Conservation (phyloP, 1,284 basidiomycete genomes). For the Ceratobasidium sp. region DNA sequence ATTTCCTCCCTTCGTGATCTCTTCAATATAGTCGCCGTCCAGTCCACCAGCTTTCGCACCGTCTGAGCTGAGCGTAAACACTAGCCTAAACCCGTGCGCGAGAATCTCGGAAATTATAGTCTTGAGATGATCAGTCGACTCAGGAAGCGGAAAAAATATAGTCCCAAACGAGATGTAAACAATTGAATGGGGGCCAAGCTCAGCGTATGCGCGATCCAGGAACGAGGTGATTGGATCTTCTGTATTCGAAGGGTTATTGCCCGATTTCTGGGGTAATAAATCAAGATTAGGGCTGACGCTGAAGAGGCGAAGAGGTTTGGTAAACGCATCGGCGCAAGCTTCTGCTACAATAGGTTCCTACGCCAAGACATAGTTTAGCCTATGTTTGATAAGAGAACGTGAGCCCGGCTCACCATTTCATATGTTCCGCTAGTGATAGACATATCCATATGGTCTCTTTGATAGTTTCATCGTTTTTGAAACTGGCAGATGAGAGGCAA, state of each 20-base stretch:
- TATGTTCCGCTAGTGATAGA: background rate
- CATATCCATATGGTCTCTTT: conserved; percentile 1
- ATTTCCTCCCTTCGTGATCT: background rate
- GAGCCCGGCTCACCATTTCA: conserved; percentile 1
- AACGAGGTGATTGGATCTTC: background rate
- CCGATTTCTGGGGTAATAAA: background rate
- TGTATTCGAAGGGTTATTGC: background rate
- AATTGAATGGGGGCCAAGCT: conserved; percentile 2
- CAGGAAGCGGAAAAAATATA: conserved; percentile 14
- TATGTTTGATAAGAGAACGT: background rate
- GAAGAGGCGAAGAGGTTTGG: background rate
- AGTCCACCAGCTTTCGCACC: background rate
- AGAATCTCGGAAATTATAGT: conserved; percentile 4
- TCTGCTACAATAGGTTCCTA: conserved; percentile 14
- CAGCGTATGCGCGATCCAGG: conserved; percentile 24
- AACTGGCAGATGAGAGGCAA: background rate
- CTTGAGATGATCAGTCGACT: background rate
- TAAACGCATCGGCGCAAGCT: background rate
- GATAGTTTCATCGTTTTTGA: background rate
- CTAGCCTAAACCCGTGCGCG: background rate
- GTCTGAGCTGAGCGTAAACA: background rate
- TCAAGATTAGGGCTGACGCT: conserved; percentile 9
- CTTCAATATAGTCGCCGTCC: too few species aligned
- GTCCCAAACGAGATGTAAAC: conserved; percentile 19
- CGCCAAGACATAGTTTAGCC: background rate